These are phyloP conservation scores for Solanum pimpinellifolium DNA, from an alignment of 257 asterid species.

Conservation along the genomic window DNA sequence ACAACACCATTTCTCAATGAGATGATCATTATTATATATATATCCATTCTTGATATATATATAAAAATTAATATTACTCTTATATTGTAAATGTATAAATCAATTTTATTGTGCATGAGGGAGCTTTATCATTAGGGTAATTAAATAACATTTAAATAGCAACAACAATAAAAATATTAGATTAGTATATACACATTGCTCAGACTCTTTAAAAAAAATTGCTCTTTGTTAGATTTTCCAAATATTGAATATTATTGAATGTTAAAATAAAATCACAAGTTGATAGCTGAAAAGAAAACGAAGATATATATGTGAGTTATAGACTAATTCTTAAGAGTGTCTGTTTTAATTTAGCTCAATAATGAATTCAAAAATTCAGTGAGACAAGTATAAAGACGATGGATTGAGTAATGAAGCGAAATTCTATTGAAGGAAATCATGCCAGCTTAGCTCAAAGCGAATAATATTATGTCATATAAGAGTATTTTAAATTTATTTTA, in stretches of 20 bases:
- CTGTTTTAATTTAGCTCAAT: not conserved
- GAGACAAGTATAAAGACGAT: too few species aligned
- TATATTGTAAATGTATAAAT: not conserved
- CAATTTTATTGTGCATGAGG: not conserved
- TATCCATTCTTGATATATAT: not conserved
- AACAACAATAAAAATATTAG: not conserved
- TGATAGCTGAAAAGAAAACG: not conserved
- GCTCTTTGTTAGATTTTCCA: not conserved
- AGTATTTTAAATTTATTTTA: not conserved
- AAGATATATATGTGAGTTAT: not conserved
- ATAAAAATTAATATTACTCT: not conserved
- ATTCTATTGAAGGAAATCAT: not conserved
- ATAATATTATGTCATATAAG: not conserved
- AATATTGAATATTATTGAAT: not conserved
- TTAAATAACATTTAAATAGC: not conserved
- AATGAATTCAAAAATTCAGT: not conserved
- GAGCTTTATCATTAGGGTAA: not conserved
- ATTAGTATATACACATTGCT: not conserved
- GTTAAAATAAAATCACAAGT: rapidly evolving
- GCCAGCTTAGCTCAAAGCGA: not conserved
- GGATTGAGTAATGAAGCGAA: not conserved
- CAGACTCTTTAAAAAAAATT: not conserved
- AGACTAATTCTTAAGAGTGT: not conserved
- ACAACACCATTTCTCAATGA: slow-evolving; percentile 65
- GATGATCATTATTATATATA: not conserved